Conservation (phyloP, 1,284 basidiomycete genomes). For the Cryptococcus sp. region DNA sequence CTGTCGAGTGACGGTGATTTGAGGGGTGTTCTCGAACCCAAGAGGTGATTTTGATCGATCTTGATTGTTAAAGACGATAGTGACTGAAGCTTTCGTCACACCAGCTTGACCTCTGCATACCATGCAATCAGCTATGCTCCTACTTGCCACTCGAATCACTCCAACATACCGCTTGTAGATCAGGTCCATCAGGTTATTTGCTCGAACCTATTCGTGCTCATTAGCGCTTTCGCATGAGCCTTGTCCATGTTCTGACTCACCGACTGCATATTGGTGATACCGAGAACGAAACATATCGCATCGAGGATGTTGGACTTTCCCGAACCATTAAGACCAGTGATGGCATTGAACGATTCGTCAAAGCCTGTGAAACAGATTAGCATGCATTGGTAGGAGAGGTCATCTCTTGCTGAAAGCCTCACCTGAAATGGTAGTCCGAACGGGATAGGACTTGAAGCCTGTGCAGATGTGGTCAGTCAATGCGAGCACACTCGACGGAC, state of each 20-base stretch:
- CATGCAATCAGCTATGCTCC: not conserved
- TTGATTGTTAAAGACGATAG: constrained; percentile 99
- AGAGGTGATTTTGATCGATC: constrained; percentile 83
- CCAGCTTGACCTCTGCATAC: constrained; percentile 88
- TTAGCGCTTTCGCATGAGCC: constrained; percentile 9
- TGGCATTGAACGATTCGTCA: constrained; percentile 96
- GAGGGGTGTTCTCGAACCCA: constrained; percentile 77
- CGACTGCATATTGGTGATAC: constrained; percentile 88
- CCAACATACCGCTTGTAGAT: constrained; percentile 60
- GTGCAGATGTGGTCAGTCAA: constrained; percentile 1
- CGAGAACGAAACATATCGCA: constrained; percentile 96
- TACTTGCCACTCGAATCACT: not conserved
- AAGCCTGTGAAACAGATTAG: constrained; percentile 62
- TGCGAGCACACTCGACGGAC: not conserved
- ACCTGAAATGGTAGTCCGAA: constrained; percentile 82
- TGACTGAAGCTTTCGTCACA: constrained; percentile 95
- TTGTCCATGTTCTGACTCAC: constrained; percentile 54
- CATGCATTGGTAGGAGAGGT: not conserved
- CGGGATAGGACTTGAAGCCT: constrained; percentile 97
- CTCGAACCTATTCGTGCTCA: constrained; percentile 70
- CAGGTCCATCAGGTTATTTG: constrained; percentile 93
- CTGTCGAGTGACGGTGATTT: constrained; percentile 96
- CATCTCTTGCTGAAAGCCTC: not conserved
- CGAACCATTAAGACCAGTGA: constrained; percentile 87
- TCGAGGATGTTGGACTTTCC: constrained; percentile 98